A percentile compares a stretch with the other conserved stretches of the same genome.
Conservation (phyloP, 345 rosid species). For the Excoecaria cochinchinensis region DNA sequence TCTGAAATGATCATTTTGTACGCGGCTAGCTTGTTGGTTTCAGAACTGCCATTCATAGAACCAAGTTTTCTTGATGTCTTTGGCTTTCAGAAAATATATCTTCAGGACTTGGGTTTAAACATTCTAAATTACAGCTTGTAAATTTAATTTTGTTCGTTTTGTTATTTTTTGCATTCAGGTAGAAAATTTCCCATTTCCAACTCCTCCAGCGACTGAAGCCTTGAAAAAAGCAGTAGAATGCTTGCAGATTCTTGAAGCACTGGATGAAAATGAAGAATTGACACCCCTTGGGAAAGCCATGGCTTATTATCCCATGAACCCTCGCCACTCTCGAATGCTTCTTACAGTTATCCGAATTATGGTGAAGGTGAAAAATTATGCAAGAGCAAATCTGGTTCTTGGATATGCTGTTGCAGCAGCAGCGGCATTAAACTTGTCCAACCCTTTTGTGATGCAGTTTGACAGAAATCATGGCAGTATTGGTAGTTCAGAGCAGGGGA, state of each 20-base stretch:
- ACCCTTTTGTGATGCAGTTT: slow-evolving; percentile 64
- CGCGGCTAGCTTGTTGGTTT: slow-evolving; percentile 4
- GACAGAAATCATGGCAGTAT: slow-evolving; percentile 38
- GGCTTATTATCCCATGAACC: slow-evolving; percentile 87
- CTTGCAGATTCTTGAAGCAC: slow-evolving; percentile 75
- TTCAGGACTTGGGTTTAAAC: background rate
- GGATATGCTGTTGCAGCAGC: slow-evolving; percentile 79
- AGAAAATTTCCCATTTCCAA: slow-evolving; percentile 88
- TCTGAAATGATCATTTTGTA: background rate
- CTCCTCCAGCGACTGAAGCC: slow-evolving; percentile 67
- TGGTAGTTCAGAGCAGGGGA: slow-evolving; percentile 32
- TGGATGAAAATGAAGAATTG: slow-evolving; percentile 56
- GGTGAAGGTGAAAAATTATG: slow-evolving; percentile 38
- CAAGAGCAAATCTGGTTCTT: slow-evolving; percentile 58
- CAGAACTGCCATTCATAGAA: background rate
- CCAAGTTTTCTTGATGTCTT: background rate
- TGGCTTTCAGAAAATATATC: background rate
- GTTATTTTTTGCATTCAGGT: slow-evolving; percentile 43
- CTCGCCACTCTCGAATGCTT: slow-evolving; percentile 91
- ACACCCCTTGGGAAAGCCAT: slow-evolving; percentile 80
- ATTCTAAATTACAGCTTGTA: background rate
- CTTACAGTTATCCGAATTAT: slow-evolving; percentile 67
- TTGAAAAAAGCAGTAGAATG: slow-evolving; percentile 68
- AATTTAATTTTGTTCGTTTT: background rate
- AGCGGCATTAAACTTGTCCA: slow-evolving; percentile 73